Evolutionary conservation across 2,329 filamentous ascomycete species (phyloP).

Genomic region (Cordyceps cateniannulata): DNA sequence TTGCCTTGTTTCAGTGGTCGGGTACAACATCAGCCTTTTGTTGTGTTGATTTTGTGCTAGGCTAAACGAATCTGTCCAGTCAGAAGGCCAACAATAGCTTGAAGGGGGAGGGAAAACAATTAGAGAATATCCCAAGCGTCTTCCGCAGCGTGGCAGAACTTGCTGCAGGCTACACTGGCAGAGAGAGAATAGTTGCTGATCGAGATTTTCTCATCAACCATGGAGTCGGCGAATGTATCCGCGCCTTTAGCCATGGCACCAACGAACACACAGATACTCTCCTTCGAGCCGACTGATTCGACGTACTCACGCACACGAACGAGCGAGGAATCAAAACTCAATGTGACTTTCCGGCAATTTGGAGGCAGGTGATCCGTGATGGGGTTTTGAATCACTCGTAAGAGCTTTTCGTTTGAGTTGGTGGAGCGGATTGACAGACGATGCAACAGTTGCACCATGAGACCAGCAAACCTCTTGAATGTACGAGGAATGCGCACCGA

Average conservation of each 20-base stretch:
- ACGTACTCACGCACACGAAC: slow-evolving; percentile 88
- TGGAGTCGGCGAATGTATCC: slow-evolving; percentile 90
- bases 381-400: slow-evolving; percentile 96
- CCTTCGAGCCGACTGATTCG: slow-evolving; percentile 66
- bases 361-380: slow-evolving; percentile 95
- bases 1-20: background rate
- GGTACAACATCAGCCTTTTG: background rate
- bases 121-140: slow-evolving; percentile 93
- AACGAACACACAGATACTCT: slow-evolving; percentile 96
- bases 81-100: background rate
- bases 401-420: slow-evolving; percentile 92
- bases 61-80: background rate
- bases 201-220: slow-evolving; percentile 94
- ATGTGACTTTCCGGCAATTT: slow-evolving; percentile 94
- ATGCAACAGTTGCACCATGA: slow-evolving; percentile 98
- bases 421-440: slow-evolving; percentile 93
- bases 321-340: slow-evolving; percentile 87
- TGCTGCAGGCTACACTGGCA: slow-evolving; percentile 97
- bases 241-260: slow-evolving; percentile 97
- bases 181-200: slow-evolving; percentile 98
- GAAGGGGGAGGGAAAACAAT: background rate
- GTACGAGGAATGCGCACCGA: slow-evolving; percentile 95
- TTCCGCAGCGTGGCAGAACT: slow-evolving; percentile 97
- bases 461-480: slow-evolving; percentile 96
- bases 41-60: background rate